Evolutionary conservation across 306 rosid species (phyloP).

Genomic region (Trifolium fragiferum): DNA sequence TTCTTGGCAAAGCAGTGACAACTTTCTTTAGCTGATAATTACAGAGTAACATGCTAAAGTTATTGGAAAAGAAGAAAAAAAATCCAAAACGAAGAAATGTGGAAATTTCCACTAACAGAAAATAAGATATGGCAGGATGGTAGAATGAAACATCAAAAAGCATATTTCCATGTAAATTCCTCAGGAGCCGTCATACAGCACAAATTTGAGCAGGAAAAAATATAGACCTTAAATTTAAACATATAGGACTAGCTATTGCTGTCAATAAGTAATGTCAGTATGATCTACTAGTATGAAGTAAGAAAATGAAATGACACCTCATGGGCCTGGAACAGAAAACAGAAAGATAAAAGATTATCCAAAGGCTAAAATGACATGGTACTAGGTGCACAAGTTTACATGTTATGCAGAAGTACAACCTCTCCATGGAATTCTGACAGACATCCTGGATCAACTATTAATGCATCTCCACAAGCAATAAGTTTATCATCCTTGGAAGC

Average conservation of each 20-base stretch:
- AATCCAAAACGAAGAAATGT: slow-evolving; percentile 9
- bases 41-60: slow-evolving; percentile 38
- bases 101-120: slow-evolving; percentile 27
- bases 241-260: slow-evolving; percentile 27
- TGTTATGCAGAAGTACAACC: slow-evolving; percentile 57
- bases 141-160: slow-evolving; percentile 31
- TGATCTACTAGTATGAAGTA: slow-evolving; percentile 14
- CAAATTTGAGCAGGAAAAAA: slow-evolving; percentile 14
- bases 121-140: neutral
- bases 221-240: slow-evolving; percentile 20
- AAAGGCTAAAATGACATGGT: slow-evolving; percentile 29
- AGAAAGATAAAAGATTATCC: slow-evolving; percentile 25
- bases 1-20: slow-evolving; percentile 76
- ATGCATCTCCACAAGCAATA: slow-evolving; percentile 79
- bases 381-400: slow-evolving; percentile 29
- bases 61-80: slow-evolving; percentile 31
- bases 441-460: slow-evolving; percentile 93
- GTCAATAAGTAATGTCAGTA: neutral
- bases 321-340: slow-evolving; percentile 26
- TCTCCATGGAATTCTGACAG: slow-evolving; percentile 69
- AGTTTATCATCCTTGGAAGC: slow-evolving; percentile 45
- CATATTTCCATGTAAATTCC: slow-evolving; percentile 15
- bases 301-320: slow-evolving; percentile 24
- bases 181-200: slow-evolving; percentile 4
- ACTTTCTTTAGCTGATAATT: slow-evolving; percentile 71